A percentile compares a stretch with the other conserved stretches of the same genome.
Conservation (phyloP, 2,329 filamentous ascomycete species). For the Fusarium oligoseptatum region DNA sequence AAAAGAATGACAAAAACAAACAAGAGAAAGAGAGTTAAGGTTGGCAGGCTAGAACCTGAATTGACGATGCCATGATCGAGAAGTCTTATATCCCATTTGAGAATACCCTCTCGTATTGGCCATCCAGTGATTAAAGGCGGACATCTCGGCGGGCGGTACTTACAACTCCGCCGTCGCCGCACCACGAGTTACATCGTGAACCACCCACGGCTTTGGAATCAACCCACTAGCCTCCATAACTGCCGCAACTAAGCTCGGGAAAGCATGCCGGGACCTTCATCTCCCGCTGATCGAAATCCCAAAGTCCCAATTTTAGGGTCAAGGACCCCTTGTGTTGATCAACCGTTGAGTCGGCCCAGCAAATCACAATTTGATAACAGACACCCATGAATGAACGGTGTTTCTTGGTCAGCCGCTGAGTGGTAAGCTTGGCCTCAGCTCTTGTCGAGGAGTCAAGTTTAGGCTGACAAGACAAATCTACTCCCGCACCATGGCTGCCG, state of each 20-base stretch:
- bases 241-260: background rate
- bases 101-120: background rate
- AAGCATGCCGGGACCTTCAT: background rate
- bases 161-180: background rate
- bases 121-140: background rate
- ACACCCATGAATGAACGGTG: background rate
- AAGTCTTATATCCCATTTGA: constrained; percentile 3
- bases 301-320: background rate
- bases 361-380: background rate
- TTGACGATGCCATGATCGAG: background rate
- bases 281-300: background rate
- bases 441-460: background rate
- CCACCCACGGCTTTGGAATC: background rate
- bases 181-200: background rate
- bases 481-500: background rate
- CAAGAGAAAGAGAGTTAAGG: background rate
- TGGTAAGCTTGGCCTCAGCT: background rate
- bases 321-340: background rate
- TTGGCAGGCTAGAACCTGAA: background rate
- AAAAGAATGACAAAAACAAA: background rate
- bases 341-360: background rate
- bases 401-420: background rate
- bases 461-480: background rate
- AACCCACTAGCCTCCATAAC: background rate
- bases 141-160: background rate